Evolutionary conservation across 2,329 filamentous ascomycete species (phyloP), one percentile per base, ranked within the genome.

Genomic region (Epichloe coenophiala): DNA sequence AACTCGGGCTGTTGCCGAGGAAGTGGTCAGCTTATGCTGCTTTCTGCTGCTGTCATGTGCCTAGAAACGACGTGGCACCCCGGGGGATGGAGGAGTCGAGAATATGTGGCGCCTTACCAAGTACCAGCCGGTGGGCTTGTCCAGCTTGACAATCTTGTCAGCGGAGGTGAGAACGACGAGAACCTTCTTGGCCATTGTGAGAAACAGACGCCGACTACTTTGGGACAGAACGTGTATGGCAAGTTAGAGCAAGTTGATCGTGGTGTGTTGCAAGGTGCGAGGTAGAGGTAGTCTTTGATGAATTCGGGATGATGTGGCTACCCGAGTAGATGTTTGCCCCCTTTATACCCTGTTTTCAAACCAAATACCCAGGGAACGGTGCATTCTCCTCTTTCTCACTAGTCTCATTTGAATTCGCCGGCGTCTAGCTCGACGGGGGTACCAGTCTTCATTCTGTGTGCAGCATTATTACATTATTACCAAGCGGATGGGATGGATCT

Each of bases 161-260:
- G 77, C 73, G 54, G 82, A 87, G 56, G 81, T 85, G 54, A 88
- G 77, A 52, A 88, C 78, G 64, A 87, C 68, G 68, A 88, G 82
- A 56, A 88, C 68, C 64, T 83, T 84, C 58, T 70, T 72, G 37
- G 71, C 68, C 73, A 77, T 76, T 45, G 11, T 50, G 42, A 27
- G 9, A 12, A 27, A 27, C 21, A 11, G 12, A 35, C 11, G 13
- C 1, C 2, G 11, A 13, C 17, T 13, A 8, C 21, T 17, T 21
- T 13, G 11, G n/a, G 9, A 42, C 5, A 12, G 5, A 42, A 21
- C 15, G 21, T 13, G 5, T 11, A 23, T 11, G 8, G 9, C 8
- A 4, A 31, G 9, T 11, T 11, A 4, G 8, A 31, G 27, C 27
- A 31, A 31, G 8, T 31, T 38, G 19, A 27, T 17, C 8, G 12